A percentile compares a stretch with the other conserved stretches of the same genome.
These are phyloP conservation scores for Flaveria ramosissima DNA, from an alignment of 129 eudicot species.

Conservation along the genomic window DNA sequence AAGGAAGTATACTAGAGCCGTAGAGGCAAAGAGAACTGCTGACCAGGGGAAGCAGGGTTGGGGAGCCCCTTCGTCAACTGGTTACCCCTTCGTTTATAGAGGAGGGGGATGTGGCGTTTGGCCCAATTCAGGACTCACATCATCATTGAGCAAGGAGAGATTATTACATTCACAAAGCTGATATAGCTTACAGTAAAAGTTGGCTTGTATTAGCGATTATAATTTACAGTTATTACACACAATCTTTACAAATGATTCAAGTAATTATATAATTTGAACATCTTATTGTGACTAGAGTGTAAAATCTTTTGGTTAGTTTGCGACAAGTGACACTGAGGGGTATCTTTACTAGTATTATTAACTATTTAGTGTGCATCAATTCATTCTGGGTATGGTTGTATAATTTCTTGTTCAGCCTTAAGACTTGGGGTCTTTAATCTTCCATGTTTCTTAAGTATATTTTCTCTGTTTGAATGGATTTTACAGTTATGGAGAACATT, in stretches of 20 bases:
- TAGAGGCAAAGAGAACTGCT: not conserved
- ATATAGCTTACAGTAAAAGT: not conserved
- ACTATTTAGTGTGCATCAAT: not conserved
- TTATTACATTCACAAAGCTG: too few species aligned
- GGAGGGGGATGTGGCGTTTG: not conserved
- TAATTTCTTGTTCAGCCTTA: not conserved
- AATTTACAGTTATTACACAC: not conserved
- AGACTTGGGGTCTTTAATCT: not conserved
- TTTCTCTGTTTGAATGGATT: slow-evolving; percentile 3
- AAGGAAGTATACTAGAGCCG: not conserved
- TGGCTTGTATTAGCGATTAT: not conserved
- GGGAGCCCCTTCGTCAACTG: too few species aligned
- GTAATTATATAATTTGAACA: not conserved
- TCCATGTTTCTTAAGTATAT: slow-evolving; percentile 16
- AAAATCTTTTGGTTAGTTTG: not conserved
- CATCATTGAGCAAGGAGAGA: not conserved
- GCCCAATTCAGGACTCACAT: not conserved
- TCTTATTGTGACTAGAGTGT: not conserved
- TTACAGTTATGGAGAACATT: slow-evolving; percentile 92
- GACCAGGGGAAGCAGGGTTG: too few species aligned
- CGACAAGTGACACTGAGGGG: not conserved
- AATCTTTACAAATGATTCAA: not conserved
- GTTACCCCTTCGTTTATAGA: too few species aligned
- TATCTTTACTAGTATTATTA: not conserved
- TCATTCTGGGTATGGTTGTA: not conserved